Evolutionary conservation across 1,284 basidiomycete species (phyloP), one percentile per base, ranked within the genome.

Genomic region (Leccinum pseudoinsigne): DNA sequence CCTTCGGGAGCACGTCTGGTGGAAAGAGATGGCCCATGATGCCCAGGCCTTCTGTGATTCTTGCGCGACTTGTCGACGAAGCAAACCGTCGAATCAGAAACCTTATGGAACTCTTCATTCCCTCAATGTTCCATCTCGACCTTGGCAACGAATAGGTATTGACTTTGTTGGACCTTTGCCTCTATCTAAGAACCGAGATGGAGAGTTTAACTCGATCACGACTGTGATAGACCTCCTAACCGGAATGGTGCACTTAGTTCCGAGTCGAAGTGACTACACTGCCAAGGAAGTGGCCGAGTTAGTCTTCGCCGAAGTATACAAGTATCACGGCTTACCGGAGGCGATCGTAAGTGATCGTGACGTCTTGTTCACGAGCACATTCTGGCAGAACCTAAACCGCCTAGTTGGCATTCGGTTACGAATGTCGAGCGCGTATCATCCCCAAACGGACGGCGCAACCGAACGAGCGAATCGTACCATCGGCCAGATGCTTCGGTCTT

Each of bases 381-480:
- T 62, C 3, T 58, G 59, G 55, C 57, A 34, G 1, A 5, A 23
- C 16, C 34, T 63, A 0, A 9, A 57, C 2, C 21, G 42, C 0
- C 4, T 64, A 0, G 36, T 55, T 0, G 38, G 61, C 0, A 10
- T 58, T 0, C 11, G 55, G 2, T 56, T 57, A 4, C 0, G n/a
- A 0, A 31, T 65, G 26, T 62, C 58, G 0, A 65, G 64, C 16
- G 21, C 56, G 0, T 60, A 66, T 5, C 63, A 66, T 2, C 45
- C 57, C 0, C 59, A 65, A 14, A 50, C 51, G 0, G 58, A 61
- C 4, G 42, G 61, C 3, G 0, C 42, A 1, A 62, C 58, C 0
- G 34, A 61, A 18, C 1, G 42, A 0, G 57, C 45, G 0, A 59
- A 65, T 4, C 10, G 38, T 0, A 66, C 53, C 0, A 50, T 66